These are phyloP conservation scores for Heliosperma pusillum DNA, from an alignment of 148 eudicot species.

Conservation along the genomic window DNA sequence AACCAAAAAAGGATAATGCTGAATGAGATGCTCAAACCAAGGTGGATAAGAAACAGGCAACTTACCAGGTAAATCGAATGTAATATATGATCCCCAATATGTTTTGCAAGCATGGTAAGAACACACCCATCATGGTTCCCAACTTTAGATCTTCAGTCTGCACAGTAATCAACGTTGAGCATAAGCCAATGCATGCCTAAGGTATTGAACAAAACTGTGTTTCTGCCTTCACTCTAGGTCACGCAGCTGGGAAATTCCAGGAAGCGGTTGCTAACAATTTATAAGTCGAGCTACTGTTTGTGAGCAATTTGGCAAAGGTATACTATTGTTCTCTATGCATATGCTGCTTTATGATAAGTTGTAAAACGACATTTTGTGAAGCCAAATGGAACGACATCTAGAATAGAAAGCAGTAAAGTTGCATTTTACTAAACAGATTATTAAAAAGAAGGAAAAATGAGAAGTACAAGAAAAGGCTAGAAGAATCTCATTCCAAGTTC, in stretches of 20 bases:
- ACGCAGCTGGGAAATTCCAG: background rate
- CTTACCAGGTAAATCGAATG: constrained; percentile 93
- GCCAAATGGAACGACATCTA: background rate
- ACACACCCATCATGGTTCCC: constrained; percentile 98
- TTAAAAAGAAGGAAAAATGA: background rate
- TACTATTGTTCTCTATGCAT: background rate
- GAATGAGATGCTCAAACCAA: background rate
- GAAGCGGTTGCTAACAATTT: background rate
- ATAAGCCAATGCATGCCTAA: background rate
- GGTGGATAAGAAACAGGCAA: constrained; percentile 5
- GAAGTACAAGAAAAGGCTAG: background rate
- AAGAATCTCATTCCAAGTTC: background rate
- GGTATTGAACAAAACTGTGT: background rate
- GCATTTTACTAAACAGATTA: background rate
- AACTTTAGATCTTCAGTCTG: constrained; percentile 60
- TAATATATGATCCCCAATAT: constrained; percentile 95
- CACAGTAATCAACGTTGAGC: constrained; percentile 17
- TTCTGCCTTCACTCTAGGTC: background rate
- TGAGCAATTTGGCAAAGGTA: background rate
- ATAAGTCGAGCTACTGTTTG: background rate
- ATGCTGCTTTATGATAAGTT: background rate
- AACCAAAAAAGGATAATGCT: background rate
- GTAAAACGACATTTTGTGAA: background rate
- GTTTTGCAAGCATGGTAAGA: constrained; percentile 94
- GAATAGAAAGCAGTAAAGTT: background rate